A percentile compares a stretch with the other conserved stretches of the same genome.
Conservation (phyloP, 2,329 filamentous ascomycete species). For the Hypomyces perniciosus region DNA sequence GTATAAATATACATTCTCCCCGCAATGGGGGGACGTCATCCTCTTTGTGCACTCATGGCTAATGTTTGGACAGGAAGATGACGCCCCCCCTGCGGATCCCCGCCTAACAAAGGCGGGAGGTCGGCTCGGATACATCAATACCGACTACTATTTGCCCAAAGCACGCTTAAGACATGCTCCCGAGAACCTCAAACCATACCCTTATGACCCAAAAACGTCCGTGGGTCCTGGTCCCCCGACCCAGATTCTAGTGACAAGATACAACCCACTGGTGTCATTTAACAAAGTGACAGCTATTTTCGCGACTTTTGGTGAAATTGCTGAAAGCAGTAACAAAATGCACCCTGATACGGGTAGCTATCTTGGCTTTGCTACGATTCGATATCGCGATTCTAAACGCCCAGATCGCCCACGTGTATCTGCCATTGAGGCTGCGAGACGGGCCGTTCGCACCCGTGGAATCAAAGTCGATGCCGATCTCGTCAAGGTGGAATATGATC, state of each 20-base stretch:
- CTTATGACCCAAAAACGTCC: slow-evolving; percentile 75
- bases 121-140: slow-evolving; percentile 60
- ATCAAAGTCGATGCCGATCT: slow-evolving; percentile 71
- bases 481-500: slow-evolving; percentile 81
- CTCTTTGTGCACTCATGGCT: slow-evolving; percentile 47
- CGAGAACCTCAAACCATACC: slow-evolving; percentile 75
- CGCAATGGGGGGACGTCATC: slow-evolving; percentile 55
- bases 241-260: slow-evolving; percentile 91
- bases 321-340: slow-evolving; percentile 86
- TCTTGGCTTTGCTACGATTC: slow-evolving; percentile 86
- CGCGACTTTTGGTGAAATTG: slow-evolving; percentile 77
- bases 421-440: slow-evolving; percentile 74
- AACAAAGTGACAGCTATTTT: slow-evolving; percentile 71
- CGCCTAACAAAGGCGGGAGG: slow-evolving; percentile 64
- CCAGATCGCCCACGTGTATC: slow-evolving; percentile 42
- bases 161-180: slow-evolving; percentile 65
- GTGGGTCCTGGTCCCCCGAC: slow-evolving; percentile 84
- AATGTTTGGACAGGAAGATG: slow-evolving; percentile 68
- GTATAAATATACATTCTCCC: slow-evolving; percentile 44
- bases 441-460: slow-evolving; percentile 69
- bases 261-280: slow-evolving; percentile 82
- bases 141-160: slow-evolving; percentile 64
- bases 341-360: slow-evolving; percentile 93
- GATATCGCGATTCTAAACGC: slow-evolving; percentile 68
- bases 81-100: slow-evolving; percentile 73